Conservation (phyloP, 2,329 filamentous ascomycete genomes). For the Chaetothyriales sp. region DNA sequence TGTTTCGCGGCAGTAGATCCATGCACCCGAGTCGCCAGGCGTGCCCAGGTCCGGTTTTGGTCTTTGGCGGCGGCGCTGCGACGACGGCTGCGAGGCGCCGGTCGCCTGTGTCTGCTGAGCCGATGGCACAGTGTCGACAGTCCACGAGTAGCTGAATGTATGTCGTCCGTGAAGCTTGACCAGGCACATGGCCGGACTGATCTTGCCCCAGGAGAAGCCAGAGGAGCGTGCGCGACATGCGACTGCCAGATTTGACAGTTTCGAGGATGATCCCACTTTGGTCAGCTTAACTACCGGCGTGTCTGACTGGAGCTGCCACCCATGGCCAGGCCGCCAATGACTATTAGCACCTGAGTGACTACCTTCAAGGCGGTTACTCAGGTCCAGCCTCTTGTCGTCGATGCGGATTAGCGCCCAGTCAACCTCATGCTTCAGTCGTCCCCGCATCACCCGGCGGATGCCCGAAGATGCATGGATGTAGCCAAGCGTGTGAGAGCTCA, state of each 20-base stretch:
- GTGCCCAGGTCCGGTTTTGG: conserved; percentile 27
- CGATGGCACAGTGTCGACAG: conserved; percentile 43
- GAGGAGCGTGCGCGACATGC: conserved; percentile 81
- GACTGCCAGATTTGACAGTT: conserved; percentile 60
- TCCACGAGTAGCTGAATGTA: conserved; percentile 61
- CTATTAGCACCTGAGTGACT: neutral
- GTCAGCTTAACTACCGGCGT: conserved; percentile 15
- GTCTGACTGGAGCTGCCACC: neutral
- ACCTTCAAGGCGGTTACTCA: conserved; percentile 38
- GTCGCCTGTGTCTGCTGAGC: conserved; percentile 13
- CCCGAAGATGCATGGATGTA: conserved; percentile 82
- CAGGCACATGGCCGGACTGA: conserved; percentile 61
- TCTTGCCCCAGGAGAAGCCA: conserved; percentile 63
- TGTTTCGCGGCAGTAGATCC: conserved; percentile 69
- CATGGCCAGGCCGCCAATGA: neutral
- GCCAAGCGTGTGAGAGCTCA: conserved; percentile 66
- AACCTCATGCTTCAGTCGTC: conserved; percentile 71
- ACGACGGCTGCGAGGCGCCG: neutral
- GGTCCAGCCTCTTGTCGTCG: conserved; percentile 52
- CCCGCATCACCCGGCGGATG: conserved; percentile 57
- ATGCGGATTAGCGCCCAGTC: conserved; percentile 91
- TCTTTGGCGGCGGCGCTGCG: neutral
- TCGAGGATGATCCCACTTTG: conserved; percentile 42
- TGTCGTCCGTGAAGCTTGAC: conserved; percentile 77
- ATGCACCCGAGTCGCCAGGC: conserved; percentile 83